Evolutionary conservation across 805 yeast species (phyloP), one percentile per base, ranked within the genome.

Genomic region (Metschnikowia gelsemii): DNA sequence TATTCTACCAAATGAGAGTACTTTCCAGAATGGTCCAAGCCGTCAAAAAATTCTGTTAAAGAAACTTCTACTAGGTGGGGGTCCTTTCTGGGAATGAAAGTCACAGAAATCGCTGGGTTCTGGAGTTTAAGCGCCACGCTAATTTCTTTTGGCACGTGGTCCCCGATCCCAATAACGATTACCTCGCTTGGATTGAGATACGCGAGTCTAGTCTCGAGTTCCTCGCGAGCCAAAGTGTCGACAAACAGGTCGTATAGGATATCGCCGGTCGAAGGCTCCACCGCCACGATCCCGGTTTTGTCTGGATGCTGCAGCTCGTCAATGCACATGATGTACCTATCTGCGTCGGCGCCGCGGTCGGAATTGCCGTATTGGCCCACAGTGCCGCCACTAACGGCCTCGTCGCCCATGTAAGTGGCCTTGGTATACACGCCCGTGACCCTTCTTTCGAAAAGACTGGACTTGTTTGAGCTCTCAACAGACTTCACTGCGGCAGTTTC

Each of bases 131-230:
- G 38, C 6, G 49, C 37, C 14, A 48, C 43, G 27, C 22, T 38
- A 2, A 75, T 64, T 40, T 60, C 66, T 7, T 56, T 50, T 2
- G 76, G 56, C 11, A 70, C 35, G 7, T 56, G 53, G 11, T 32
- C 38, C n/a, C 22, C 24, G 13, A 79, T 73, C 12, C 51, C 50
- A 6, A 78, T 54, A 9, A 75, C 51, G 1, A 89, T 46, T 9
- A 87, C 72, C 58, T 91, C 98, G 29, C 81, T 75, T 0, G 98
- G 97, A 30, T 78, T 78, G 45, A 90, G 63, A 58, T 87, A 88
- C 32, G 77, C 63, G 6, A 88, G 59, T 40, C 98, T 63, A 0
- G 95, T 86, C 47, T 85, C 89, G 16, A 91, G 62, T 48, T 82
- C 82, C 30, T 66, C 73, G n/a, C 82, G 70, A 8, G 77, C 47